A percentile compares a stretch with the other conserved stretches of the same genome.
phyloP scores from a whole-genome alignment of 2,329 filamentous ascomycete species.

The Septoria petroselini region DNA sequence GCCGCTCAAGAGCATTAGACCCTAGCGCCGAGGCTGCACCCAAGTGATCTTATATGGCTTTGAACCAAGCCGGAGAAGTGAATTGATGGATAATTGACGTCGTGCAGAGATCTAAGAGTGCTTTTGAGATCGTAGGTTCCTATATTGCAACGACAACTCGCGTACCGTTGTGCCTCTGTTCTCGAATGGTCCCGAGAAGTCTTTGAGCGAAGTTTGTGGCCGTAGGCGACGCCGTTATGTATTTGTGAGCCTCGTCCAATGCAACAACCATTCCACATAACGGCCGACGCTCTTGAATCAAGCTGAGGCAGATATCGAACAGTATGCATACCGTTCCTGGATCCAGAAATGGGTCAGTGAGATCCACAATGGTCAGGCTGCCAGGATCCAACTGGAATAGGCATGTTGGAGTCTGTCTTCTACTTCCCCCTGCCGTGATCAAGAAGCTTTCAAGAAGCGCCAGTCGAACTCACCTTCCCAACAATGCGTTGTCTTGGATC shows the following conservation, averaged over 20 bases:
- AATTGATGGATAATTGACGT: conserved; percentile 72
- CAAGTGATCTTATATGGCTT: conserved; percentile 46
- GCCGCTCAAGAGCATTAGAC: background rate
- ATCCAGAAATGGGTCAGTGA: conserved; percentile 69
- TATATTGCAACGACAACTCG: conserved; percentile 72
- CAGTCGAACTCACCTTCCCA: too few relatives aligned
- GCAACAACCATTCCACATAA: conserved; percentile 58
- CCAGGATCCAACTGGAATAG: conserved; percentile 43
- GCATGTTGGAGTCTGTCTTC: too few relatives aligned
- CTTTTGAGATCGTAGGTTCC: conserved; percentile 68
- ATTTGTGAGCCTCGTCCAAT: conserved; percentile 77
- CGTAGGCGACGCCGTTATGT: conserved; percentile 47
- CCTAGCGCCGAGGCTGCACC: conserved; percentile 42
- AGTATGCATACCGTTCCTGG: conserved; percentile 64
- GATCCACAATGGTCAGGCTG: conserved; percentile 64
- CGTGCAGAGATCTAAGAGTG: conserved; percentile 67
- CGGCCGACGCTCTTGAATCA: conserved; percentile 52
- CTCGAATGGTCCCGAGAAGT: conserved; percentile 61
- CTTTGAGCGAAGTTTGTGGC: conserved; percentile 59
- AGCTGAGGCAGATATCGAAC: conserved; percentile 67
- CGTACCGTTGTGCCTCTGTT: conserved; percentile 66
- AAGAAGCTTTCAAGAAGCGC: too few relatives aligned
- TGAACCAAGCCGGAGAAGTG: conserved; percentile 62
- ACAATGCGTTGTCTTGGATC: too few relatives aligned
- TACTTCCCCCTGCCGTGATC: too few relatives aligned